Evolutionary conservation across 2,329 filamentous ascomycete species (phyloP).

Genomic region (Mycosphaerella sp.): DNA sequence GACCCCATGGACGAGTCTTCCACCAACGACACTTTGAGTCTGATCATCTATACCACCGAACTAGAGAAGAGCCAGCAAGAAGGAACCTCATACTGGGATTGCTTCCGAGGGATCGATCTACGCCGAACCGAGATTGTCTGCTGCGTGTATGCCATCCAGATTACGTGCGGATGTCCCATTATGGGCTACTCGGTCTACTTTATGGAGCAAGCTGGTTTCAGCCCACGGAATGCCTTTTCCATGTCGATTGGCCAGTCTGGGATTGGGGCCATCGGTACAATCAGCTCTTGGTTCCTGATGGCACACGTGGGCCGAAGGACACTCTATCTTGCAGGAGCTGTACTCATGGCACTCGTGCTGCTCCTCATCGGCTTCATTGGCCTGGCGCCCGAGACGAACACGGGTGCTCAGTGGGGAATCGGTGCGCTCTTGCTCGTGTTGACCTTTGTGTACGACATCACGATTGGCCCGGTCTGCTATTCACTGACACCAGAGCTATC

Average conservation of each 20-base stretch:
- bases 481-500: slow-evolving; percentile 28
- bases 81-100: slow-evolving; percentile 32
- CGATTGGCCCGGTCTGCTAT: slow-evolving; percentile 25
- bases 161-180: slow-evolving; percentile 13
- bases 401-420: slow-evolving; percentile 27
- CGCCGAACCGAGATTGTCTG: slow-evolving; percentile 35
- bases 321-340: slow-evolving; percentile 34
- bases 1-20: slow-evolving; percentile 15
- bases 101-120: slow-evolving; percentile 34
- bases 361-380: slow-evolving; percentile 26
- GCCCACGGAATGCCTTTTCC: slow-evolving; percentile 33
- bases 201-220: slow-evolving; percentile 38
- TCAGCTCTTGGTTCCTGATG: slow-evolving; percentile 35
- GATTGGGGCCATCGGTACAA: slow-evolving; percentile 25
- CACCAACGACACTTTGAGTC: slow-evolving; percentile 22
- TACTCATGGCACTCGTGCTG: slow-evolving; percentile 20
- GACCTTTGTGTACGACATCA: slow-evolving; percentile 24
- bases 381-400: slow-evolving; percentile 8
- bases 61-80: slow-evolving; percentile 28
- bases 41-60: slow-evolving; percentile 25
- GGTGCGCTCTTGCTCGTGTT: slow-evolving; percentile 23
- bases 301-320: slow-evolving; percentile 36
- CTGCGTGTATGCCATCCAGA: slow-evolving; percentile 11
- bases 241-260: slow-evolving; percentile 33
- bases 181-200: slow-evolving; percentile 32